Base-by-base conservation (phyloP, 2,329 filamentous ascomycete species). In the Neoascochyta sp. region DNA sequence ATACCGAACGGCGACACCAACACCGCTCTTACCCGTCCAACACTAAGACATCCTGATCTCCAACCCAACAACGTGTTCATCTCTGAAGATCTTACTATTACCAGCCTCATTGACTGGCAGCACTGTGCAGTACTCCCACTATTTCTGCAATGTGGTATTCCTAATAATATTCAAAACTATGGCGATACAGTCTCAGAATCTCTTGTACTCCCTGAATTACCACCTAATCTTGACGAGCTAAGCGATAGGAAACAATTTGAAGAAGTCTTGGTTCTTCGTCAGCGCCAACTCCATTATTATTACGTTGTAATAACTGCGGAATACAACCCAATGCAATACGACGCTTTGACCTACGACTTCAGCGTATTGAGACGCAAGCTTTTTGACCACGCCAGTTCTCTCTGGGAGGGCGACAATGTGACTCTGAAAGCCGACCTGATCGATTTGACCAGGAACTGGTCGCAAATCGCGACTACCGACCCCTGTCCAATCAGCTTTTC, bases 71-170 rank as follows among this genome's bases (percentile, higher is more conserved):
- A 43, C 35, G 29, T 41, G 5, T 60, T 42, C 21, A 32, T 33
- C 29, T 49, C 46, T 2, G 54, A 62, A 23, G 22, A 39, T 11
- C 43, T 58, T 21, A 47, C 60, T 5, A 63, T 68, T 22, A 47
- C 48, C 14, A 39, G 60, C 10, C 34, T 68, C 2, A 64, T 69
- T 16, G 65, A 69, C 41, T 68, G 63, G 65, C 62, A 68, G 44
- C 51, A 67, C 41, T 55, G 47, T 25, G 29, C 52, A 16, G 41
- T 59, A 30, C 55, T 64, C 16, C 65, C 64, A 5, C 55, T 65
- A 4, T 60, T 63, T 29, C 35, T 65, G 7, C 48, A 58, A 24
- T 52, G 54, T 19, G 59, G 61, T 1, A 64, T 70, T 13, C 66
- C 64, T 10, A 47, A 50, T 8, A 47, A 47, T 34, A 49, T 69